Evolutionary conservation across 345 rosid species (phyloP), one percentile per base, ranked within the genome.

Genomic region (Boechera stricta): DNA sequence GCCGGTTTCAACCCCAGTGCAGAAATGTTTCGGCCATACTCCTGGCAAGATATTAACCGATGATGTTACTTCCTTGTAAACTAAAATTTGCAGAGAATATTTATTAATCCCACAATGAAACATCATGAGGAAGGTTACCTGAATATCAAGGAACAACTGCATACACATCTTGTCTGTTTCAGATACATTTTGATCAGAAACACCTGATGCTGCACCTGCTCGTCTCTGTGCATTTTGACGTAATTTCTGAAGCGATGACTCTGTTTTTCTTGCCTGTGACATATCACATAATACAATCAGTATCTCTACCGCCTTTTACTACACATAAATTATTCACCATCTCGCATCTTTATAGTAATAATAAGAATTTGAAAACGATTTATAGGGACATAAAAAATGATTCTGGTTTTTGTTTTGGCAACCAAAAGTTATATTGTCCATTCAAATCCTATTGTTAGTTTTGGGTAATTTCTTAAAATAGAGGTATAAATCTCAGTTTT

Each of bases 101-200:
- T 53, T 4, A 12, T 24, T 6, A 2, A 16, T 28, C 42, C 36
- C 77, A 64, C 71, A 42, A 28, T 16, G 6, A 59, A 21, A 10
- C 10, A 38, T 10, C 4, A 9, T 36, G 31, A 36, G 29, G 63
- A 38, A 7, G 35, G 71, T 56, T 75, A 90, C 99, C 99, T 96
- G 98, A 79, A 90, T 86, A 82, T 96, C 99, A 52, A 96, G 92
- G 85, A 96, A 96, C 73, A 93, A 77, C 69, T 96, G 99, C 97
- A 87, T 87, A 66, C 98, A 90, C 72, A 92, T 86, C 84, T 96
- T 96, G 84, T 93, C 98, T 7, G 94, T 86, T 72, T 87, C 93
- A 0, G 97, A 88, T 41, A 90, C 87, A 77, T 90, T 88, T 32
- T 87, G 85, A 75, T 91, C 99, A 5, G 90, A 82, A 26, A 83